Evolutionary conservation across 306 rosid genomes (phyloP), one percentile per base, ranked within the genome.

Genomic region (Arachis hypogaea): DNA sequence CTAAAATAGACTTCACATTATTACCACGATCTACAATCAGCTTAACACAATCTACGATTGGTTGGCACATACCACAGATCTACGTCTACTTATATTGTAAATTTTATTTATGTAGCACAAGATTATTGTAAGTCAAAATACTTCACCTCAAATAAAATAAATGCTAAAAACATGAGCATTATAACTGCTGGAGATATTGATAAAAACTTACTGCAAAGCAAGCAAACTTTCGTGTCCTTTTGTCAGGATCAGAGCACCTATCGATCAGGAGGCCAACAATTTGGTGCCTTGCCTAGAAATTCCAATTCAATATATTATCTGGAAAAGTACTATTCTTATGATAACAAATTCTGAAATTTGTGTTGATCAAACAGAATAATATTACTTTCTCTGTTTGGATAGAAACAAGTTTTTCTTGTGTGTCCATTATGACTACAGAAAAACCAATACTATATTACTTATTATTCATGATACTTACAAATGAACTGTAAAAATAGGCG

Each of bases 181-280:
- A 66, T 16, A 47, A 64, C 60, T 18, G 59, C 61, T 70, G 28
- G 28, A 57, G 82, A 42, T 4, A 36, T 28, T 62, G 63, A 8
- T 50, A 66, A 73, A 63, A 84, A 85, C 97, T 89, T 92, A 94
- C 99, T 65, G 99, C 99, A 88, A 94, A 94, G 84, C 99, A 92
- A 77, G 99, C 99, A 73, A 94, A 94, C 69, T 92, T 94, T 69
- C 96, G 81, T 11, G 97, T 92, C 49, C 96, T 91, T 88, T 90
- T 92, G 89, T 94, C 99, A 29, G 88, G 88, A 82, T 92, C 99
- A 78, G 90, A 83, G 75, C 99, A 94, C 43, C 97, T 87, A 80
- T 94, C 96, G 49, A 94, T 89, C 56, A 94, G 95, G 72, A 85
- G 89, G 47, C 87, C 69, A 72, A 89, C 82, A 65, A 94, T 92